phyloP scores from a whole-genome alignment of 805 yeast species.

The Kockiozyma suomiensis region DNA sequence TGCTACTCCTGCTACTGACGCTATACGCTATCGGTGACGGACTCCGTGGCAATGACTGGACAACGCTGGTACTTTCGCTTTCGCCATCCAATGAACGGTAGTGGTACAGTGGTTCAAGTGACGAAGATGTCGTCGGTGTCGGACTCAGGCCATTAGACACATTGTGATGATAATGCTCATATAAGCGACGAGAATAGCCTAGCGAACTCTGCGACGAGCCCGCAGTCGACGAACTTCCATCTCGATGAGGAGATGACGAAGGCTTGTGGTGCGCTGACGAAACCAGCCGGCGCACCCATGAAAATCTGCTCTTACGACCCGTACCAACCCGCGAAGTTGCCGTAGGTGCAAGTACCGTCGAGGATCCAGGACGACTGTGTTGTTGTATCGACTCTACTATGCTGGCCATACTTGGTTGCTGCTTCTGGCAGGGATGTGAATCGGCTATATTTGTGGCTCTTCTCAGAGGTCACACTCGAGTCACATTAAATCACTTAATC shows the following conservation, averaged over 20 bases:
- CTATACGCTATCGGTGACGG: neutral
- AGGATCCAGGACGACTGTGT: neutral
- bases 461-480: no score
- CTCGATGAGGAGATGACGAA: neutral
- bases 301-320: slow-evolving; percentile 23
- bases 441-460: no score
- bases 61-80: neutral
- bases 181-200: neutral
- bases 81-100: neutral
- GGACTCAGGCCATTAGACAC: slow-evolving; percentile 7
- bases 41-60: neutral
- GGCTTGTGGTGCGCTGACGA: slow-evolving; percentile 14
- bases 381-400: neutral
- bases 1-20: slow-evolving; percentile 1
- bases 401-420: neutral
- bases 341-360: neutral
- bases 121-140: slow-evolving; percentile 22
- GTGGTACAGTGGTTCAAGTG: slow-evolving; percentile 26
- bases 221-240: neutral
- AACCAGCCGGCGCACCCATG: slow-evolving; percentile 32
- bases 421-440: no score
- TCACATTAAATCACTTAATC: no score
- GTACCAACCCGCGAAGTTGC: neutral
- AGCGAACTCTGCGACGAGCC: neutral
- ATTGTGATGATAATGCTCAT: slow-evolving; percentile 3